phyloP scores from a whole-genome alignment of 306 rosid genomes.

The cucumber (Cucumis sativus) region DNA sequence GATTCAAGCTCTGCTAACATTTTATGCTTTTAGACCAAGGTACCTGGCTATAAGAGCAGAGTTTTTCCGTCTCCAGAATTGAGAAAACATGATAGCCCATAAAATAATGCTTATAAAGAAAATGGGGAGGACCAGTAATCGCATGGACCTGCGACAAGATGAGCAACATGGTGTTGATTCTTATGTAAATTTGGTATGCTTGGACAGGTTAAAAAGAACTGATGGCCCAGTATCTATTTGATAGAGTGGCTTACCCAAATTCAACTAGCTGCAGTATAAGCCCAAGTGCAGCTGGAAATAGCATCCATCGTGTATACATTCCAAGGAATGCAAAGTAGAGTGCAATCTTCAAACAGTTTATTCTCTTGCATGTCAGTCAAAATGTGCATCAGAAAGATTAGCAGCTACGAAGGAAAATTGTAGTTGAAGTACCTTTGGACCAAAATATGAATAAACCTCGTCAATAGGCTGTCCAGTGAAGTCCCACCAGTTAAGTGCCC shows the following conservation, averaged over 20 bases:
- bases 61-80: constrained; percentile 96
- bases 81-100: constrained; percentile 90
- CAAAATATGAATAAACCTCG: constrained; percentile 76
- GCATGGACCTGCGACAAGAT: constrained; percentile 47
- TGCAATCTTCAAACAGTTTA: constrained; percentile 53
- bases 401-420: not conserved
- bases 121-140: constrained; percentile 55
- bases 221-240: constrained; percentile 1
- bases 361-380: constrained; percentile 14
- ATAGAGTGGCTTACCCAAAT: constrained; percentile 50
- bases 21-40: not conserved
- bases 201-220: constrained; percentile 10
- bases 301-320: constrained; percentile 87
- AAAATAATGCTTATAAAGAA: constrained; percentile 60
- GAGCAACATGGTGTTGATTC: not conserved
- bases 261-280: constrained; percentile 56
- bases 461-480: constrained; percentile 73
- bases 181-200: constrained; percentile 7
- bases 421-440: constrained; percentile 56
- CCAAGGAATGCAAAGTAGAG: constrained; percentile 95
- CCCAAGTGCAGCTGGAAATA: constrained; percentile 75
- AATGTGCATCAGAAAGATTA: not conserved
- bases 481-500: constrained; percentile 92
- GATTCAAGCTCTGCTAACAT: not conserved
- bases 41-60: constrained; percentile 87